A percentile compares a stretch with the other conserved stretches of the same genome.
phyloP scores from a whole-genome alignment of 768 basidiomycete genomes.

The Kwoniella europaea region DNA sequence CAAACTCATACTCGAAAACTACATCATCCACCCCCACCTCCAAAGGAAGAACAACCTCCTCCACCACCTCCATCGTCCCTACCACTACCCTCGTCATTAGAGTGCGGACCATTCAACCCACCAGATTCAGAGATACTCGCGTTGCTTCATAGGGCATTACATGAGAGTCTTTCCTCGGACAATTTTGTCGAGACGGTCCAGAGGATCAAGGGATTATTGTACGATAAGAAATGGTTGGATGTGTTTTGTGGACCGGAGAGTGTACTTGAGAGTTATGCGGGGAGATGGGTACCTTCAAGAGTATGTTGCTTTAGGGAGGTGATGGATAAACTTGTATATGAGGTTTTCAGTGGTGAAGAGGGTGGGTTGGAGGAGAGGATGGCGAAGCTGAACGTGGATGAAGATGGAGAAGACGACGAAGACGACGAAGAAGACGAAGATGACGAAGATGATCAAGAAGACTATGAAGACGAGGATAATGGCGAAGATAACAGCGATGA shows the following conservation, averaged over 20 bases:
- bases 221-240: slow-evolving; percentile 55
- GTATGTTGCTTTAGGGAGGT: slow-evolving; percentile 54
- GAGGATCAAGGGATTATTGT: slow-evolving; percentile 51
- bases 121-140: slow-evolving; percentile 46
- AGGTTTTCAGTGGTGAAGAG: slow-evolving; percentile 11
- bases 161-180: slow-evolving; percentile 34
- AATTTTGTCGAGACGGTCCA: slow-evolving; percentile 44
- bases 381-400: background rate
- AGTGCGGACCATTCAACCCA: slow-evolving; percentile 30
- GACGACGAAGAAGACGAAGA: slow-evolving; percentile 22
- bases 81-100: slow-evolving; percentile 14
- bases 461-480: slow-evolving; percentile 25
- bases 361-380: slow-evolving; percentile 3
- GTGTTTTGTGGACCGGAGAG: slow-evolving; percentile 44
- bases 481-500: background rate
- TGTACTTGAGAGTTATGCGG: slow-evolving; percentile 52
- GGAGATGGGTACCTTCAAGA: slow-evolving; percentile 56
- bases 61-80: slow-evolving; percentile 4
- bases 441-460: slow-evolving; percentile 24
- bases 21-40: slow-evolving; percentile 43
- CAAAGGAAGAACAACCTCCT: slow-evolving; percentile 15
- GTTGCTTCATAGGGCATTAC: slow-evolving; percentile 35
- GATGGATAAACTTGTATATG: slow-evolving; percentile 25
- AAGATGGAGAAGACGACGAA: slow-evolving; percentile 13
- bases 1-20: slow-evolving; percentile 37